Evolutionary conservation across 225 moss, liverwort and hornwort genomes (phyloP), one percentile per base, ranked within the genome.

Genomic region (Lunularia cruciata): DNA sequence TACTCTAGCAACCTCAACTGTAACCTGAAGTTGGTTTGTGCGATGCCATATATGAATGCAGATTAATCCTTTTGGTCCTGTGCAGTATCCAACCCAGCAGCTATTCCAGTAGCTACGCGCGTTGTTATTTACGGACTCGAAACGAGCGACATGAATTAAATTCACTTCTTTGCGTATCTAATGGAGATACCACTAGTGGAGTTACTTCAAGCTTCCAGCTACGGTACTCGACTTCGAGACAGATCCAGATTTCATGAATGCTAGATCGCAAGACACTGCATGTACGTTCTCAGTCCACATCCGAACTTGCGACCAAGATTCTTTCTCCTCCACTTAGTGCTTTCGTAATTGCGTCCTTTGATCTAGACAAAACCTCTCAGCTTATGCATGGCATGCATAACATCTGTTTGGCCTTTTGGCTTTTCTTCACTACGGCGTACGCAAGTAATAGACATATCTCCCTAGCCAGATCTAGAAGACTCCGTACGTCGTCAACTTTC

Each of bases 331-430:
- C 27, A 28, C 54, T 27, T 26, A 54, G 26, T 28, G 27, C 27
- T 16, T 16, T 28, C 11, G 26, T 54, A 27, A 54, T 28, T 54
- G 26, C 54, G 27, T 8, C 3, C 1, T 1, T 1, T 27, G 25
- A 12, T 48, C n/a, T n/a, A n/a, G 10, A 54, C 9, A 25, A 27
- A 28, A 25, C 3, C 10, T 27, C 3, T 54, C 27, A 13, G 28
- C 28, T 13, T 54, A 14, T 54, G 54, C 54, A 54, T 54, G 54
- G 54, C 54, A 54, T 54, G 26, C 54, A 54, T 52, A 52, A 19
- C 26, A 52, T 26, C 54, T 54, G 6, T 12, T 42, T 12, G 26
- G 25, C 16, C 52, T 1, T 27, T 28, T 26, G 54, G 54, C 26
- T 1, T 6, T 54, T 27, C 26, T 11, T 54, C 8, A 1, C 9